Conservation (phyloP, 208 protist species). For the Lotmaria passim region DNA sequence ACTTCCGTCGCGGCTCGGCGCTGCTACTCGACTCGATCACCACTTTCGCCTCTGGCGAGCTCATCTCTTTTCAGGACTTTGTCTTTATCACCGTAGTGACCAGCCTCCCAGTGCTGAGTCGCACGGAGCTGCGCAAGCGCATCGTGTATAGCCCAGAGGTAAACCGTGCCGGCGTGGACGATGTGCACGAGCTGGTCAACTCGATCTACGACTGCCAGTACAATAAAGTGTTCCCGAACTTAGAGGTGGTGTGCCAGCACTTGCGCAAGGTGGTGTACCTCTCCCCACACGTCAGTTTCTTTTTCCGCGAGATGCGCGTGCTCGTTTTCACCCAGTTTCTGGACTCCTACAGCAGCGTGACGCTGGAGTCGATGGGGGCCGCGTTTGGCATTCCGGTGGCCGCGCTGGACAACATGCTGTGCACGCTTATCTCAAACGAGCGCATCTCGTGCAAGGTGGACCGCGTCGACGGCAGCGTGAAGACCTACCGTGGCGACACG, state of each 20-base stretch:
- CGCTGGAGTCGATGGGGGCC: conserved; percentile 94
- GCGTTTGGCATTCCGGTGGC: conserved; percentile 94
- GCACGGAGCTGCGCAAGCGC: conserved; percentile 89
- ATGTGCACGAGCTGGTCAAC: conserved; percentile 88
- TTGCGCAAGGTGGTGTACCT: conserved; percentile 94
- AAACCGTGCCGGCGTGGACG: conserved; percentile 90
- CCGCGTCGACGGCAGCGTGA: conserved; percentile 96
- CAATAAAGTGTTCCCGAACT: conserved; percentile 89
- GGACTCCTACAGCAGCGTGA: conserved; percentile 98
- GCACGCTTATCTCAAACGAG: conserved; percentile 96
- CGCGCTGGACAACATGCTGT: conserved; percentile 95
- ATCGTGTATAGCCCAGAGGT: conserved; percentile 92
- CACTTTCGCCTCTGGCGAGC: conserved; percentile 97
- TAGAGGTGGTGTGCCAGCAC: conserved; percentile 93
- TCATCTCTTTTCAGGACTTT: conserved; percentile 95
- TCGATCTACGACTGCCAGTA: conserved; percentile 98
- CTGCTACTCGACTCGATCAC: conserved; percentile 96
- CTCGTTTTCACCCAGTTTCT: conserved; percentile 98
- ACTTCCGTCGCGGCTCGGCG: conserved; percentile 94
- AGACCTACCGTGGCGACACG: conserved; percentile 95
- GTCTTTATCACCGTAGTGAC: conserved; percentile 96
- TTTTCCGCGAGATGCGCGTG: conserved; percentile 97
- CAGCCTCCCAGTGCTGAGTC: conserved; percentile 86
- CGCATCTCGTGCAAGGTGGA: conserved; percentile 98
- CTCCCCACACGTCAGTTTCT: conserved; percentile 94